Conservation (phyloP, 306 rosid species). For the Elaeagnus macrophylla region DNA sequence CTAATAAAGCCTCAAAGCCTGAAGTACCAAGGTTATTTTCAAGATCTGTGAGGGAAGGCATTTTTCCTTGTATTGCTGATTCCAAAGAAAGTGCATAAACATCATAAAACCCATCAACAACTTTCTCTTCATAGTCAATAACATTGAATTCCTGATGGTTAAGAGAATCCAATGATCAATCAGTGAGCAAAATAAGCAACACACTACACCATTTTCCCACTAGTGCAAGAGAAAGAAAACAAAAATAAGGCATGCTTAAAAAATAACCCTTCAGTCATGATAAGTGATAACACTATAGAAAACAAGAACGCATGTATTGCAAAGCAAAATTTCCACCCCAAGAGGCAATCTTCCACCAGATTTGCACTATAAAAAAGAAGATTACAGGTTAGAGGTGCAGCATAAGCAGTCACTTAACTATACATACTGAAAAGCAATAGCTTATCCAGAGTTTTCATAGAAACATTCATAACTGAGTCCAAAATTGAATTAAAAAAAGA, state of each 20-base stretch:
- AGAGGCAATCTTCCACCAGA: too few species aligned
- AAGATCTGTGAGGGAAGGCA: slow-evolving; percentile 73
- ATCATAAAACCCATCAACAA: slow-evolving; percentile 91
- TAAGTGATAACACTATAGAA: too few species aligned
- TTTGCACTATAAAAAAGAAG: too few species aligned
- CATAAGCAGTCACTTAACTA: too few species aligned
- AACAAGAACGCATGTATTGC: too few species aligned
- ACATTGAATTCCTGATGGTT: slow-evolving; percentile 67
- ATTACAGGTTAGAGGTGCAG: too few species aligned
- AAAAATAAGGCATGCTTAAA: slow-evolving; percentile 2
- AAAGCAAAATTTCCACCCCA: too few species aligned
- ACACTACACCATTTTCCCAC: neutral
- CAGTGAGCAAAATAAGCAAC: slow-evolving; percentile 6
- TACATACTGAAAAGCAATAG: too few species aligned
- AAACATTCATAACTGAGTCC: too few species aligned
- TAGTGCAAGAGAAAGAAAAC: slow-evolving; percentile 8
- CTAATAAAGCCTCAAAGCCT: slow-evolving; percentile 75
- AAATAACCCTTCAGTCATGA: neutral
- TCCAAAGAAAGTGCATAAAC: slow-evolving; percentile 52
- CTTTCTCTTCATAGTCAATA: slow-evolving; percentile 85
- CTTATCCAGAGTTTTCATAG: too few species aligned
- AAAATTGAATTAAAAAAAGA: too few species aligned
- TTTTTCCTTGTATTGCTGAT: slow-evolving; percentile 77
- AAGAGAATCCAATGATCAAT: slow-evolving; percentile 21
- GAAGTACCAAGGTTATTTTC: slow-evolving; percentile 60